Percentiles rank a stretch among this genome's conserved stretches.
These are phyloP conservation scores for Fusarium sp. DNA, from an alignment of 2,329 filamentous ascomycete genomes.

Conservation along the genomic window DNA sequence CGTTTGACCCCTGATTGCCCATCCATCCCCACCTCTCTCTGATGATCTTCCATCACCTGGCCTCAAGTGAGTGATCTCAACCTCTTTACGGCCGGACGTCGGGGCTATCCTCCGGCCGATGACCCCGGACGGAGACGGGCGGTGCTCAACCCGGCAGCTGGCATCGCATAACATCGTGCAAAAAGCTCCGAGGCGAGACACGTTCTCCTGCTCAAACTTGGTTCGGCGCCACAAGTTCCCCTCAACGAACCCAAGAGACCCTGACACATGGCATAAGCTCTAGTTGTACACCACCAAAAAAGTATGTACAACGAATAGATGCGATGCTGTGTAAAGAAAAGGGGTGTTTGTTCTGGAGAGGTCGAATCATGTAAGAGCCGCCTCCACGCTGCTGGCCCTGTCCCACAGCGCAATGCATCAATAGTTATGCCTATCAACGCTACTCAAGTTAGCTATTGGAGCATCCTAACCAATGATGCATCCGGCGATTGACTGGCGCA, in stretches of 20 bases:
- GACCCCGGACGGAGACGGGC: constrained; percentile 1
- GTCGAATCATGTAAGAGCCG: constrained; percentile 18
- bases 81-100: not conserved
- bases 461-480: constrained; percentile 26
- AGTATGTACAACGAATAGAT: not conserved
- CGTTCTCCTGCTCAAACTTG: constrained; percentile 3
- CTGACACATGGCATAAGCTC: constrained; percentile 27
- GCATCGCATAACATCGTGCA: not conserved
- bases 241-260: not conserved
- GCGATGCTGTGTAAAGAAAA: constrained; percentile 1
- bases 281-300: constrained; percentile 11
- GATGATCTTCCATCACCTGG: constrained; percentile 22
- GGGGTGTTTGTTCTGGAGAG: not conserved
- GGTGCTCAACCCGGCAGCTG: not conserved
- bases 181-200: constrained; percentile 33
- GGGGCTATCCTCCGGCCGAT: not conserved
- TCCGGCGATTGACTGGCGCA: constrained; percentile 25
- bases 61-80: constrained; percentile 23
- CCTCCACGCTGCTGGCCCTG: constrained; percentile 2
- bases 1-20: constrained; percentile 5
- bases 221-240: constrained; percentile 22
- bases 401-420: constrained; percentile 20
- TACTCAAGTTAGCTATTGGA: not conserved
- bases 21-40: constrained; percentile 3
- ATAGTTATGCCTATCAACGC: constrained; percentile 10